Evolutionary conservation across 495 filamentous ascomycete genomes (phyloP), one percentile per base, ranked within the genome.

Genomic region (Mytilinidion resinicola): DNA sequence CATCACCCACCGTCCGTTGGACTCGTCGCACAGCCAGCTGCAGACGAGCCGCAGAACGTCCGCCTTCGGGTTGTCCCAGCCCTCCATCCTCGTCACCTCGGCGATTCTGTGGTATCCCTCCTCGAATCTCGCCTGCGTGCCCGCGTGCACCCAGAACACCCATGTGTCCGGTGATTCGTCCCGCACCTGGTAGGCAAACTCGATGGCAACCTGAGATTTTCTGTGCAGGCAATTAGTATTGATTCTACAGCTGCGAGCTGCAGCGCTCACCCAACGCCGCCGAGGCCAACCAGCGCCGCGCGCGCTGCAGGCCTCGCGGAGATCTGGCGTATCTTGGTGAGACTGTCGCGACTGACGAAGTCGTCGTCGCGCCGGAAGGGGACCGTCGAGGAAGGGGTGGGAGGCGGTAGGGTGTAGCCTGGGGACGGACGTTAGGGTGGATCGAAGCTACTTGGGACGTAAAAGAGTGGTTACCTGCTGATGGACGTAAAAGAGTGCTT

Each of bases 111-210:
- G 37, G 39, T 56, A 56, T 3, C 14, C 53, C 33, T 56, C 38
- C 39, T 46, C 68, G 25, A 78, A 75, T 14, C 75, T 68, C 5
- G 67, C 64, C 1, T 44, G 49, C 41, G 63, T 76, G 52, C 73
- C 73, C 3, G 73, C 72, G 60, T 76, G 71, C 8, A 80, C 61
- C 78, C 80, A 82, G 63, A 82, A 76, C 8, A 81, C 72, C 70
- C 70, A 77, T 20, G 71, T 78, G 20, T 70, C 47, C 4, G 73
- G 75, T 14, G 65, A 76, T 46, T 46, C 46, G 15, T 73, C 60
- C 61, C 65, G 68, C 10, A 62, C 53, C 55, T 61, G 66, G 56
- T 78, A 76, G 15, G 57, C 41, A 52, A 74, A 70, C 57, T 78
- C 69, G 49, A 76, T 72, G 11, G 73, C 73, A 17, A 55, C 9